Evolutionary conservation across 306 rosid species (phyloP).

Genomic region (Quercus dentata): DNA sequence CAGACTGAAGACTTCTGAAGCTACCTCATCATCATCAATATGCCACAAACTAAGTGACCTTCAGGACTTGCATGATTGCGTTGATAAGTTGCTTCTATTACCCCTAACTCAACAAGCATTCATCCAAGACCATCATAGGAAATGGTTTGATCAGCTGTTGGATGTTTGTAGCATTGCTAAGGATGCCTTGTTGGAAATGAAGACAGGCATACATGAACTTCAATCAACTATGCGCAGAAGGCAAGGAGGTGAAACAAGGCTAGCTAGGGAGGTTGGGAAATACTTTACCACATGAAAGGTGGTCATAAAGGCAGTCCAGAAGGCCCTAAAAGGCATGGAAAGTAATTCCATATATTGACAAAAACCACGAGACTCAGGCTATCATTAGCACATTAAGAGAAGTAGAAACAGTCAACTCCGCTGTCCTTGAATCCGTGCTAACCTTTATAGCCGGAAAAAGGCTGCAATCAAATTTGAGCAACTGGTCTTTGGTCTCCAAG

Average conservation of each 20-base stretch:
- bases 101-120: slow-evolving; percentile 33
- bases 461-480: slow-evolving; percentile 19
- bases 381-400: slow-evolving; percentile 27
- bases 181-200: slow-evolving; percentile 3
- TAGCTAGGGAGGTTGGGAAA: background rate
- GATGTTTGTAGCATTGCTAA: slow-evolving; percentile 34
- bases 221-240: background rate
- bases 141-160: slow-evolving; percentile 35
- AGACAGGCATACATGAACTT: background rate
- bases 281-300: slow-evolving; percentile 15
- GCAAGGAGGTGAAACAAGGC: background rate
- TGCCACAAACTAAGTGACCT: slow-evolving; percentile 27
- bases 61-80: slow-evolving; percentile 24
- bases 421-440: slow-evolving; percentile 37
- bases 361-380: slow-evolving; percentile 22
- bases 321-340: slow-evolving; percentile 25
- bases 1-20: slow-evolving; percentile 13
- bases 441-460: slow-evolving; percentile 30
- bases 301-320: slow-evolving; percentile 39
- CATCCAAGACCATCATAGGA: slow-evolving; percentile 23
- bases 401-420: slow-evolving; percentile 26
- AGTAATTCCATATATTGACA: slow-evolving; percentile 10
- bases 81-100: slow-evolving; percentile 32
- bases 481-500: slow-evolving; percentile 44
- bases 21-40: slow-evolving; percentile 12